Conservation (phyloP, 768 basidiomycete genomes). For the Gymnopilus dilepis region DNA sequence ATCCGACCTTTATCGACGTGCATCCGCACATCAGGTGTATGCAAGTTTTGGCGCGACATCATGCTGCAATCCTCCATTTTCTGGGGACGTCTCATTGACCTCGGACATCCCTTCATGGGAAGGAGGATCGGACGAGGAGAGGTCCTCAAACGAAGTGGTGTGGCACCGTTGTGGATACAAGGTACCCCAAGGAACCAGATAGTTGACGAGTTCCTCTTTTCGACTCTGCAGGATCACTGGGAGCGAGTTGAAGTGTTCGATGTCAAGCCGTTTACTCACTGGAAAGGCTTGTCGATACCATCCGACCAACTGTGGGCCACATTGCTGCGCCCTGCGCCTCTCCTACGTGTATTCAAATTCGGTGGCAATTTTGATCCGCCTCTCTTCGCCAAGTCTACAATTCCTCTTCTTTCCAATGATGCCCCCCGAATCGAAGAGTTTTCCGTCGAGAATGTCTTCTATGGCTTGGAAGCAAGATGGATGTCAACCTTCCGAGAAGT, state of each 20-base stretch:
- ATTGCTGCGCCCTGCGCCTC: background rate
- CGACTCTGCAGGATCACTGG: background rate
- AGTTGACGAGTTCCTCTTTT: background rate
- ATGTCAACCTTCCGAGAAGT: background rate
- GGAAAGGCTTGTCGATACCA: background rate
- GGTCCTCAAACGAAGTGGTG: background rate
- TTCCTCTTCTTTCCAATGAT: background rate
- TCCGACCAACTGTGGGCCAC: background rate
- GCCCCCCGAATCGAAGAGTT: background rate
- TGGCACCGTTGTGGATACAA: background rate
- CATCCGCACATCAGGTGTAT: too few relatives aligned
- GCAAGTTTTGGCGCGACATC: background rate
- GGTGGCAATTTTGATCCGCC: background rate
- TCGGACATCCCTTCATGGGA: background rate
- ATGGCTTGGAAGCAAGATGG: background rate
- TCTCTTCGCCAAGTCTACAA: background rate
- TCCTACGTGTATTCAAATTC: background rate
- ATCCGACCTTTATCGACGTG: too few relatives aligned
- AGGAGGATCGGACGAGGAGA: background rate
- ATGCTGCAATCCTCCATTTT: background rate
- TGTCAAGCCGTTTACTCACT: background rate
- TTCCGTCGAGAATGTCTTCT: background rate
- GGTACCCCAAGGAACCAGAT: background rate
- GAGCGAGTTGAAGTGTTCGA: background rate
- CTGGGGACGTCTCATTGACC: background rate